Base-by-base conservation (phyloP, 2,329 filamentous ascomycete species). In the Plectosphaerella sp. region DNA sequence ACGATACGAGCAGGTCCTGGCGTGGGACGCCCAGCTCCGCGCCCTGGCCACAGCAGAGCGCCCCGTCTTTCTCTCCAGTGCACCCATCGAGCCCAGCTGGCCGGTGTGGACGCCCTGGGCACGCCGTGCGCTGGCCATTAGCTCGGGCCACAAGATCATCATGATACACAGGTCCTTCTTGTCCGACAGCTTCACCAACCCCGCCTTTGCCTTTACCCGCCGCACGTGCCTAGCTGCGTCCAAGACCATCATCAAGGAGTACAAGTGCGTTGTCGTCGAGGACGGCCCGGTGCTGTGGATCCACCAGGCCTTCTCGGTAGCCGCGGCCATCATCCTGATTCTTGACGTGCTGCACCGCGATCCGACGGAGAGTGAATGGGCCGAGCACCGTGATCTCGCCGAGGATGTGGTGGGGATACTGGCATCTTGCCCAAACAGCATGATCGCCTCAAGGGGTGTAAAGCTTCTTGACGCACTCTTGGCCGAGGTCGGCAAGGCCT, bases 111-210 rank as follows among this genome's bases (percentile, higher is more conserved):
- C 70, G 9, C 57, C 59, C 3, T 68, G 60, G 53, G 68, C 68
- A 3, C 62, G 68, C 8, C 62, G 62, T 6, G 63, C 69, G 25
- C 59, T 72, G 16, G 65, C 70, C 11, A 71, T 72, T 24, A 68
- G 64, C 1, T 65, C 68, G 2, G 63, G 64, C 2, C 67, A 72
- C 52, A 72, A 72, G 53, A 69, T 72, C 49, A 72, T 72, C 57
- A 71, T 72, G 68, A 70, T 72, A 18, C 70, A 72, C 52, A 64
- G 69, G 3, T 62, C 65, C 0, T 70, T 70, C 37, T 50, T 72
- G 7, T 68, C 67, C 24, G 62, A 61, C 24, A 68, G 59, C 50
- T 63, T 64, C 59, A 64, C 58, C 49, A 66, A 68, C 36, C 58
- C 62, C 1, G 63, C 57, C 16, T 70, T 67, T 46, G 57, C 50